These are phyloP conservation scores for Globisporangium nodosum DNA, from an alignment of 352 stramenopile genomes.

Conservation along the genomic window DNA sequence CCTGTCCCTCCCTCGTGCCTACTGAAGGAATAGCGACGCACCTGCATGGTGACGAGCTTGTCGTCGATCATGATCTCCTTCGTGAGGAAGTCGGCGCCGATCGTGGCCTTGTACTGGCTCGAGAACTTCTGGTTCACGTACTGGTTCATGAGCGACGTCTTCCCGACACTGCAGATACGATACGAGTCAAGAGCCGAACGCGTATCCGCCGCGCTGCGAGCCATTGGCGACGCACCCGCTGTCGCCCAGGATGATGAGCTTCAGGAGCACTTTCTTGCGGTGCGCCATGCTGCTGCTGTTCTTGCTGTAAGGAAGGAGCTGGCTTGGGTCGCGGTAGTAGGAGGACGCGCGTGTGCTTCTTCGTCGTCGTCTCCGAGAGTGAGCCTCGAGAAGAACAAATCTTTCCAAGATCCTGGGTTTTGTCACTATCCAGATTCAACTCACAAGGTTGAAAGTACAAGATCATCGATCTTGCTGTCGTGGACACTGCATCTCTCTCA, in stretches of 20 bases:
- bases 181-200: no score
- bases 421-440: not conserved
- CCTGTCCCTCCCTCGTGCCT: no score
- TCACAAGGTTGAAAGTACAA: no score
- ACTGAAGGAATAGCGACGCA: slow-evolving; percentile 7
- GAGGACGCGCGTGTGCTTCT: not conserved
- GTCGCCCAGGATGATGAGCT: slow-evolving; percentile 98
- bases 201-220: not conserved
- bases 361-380: not conserved
- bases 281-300: slow-evolving; percentile 49
- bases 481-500: no score
- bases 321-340: not conserved
- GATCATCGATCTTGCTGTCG: no score
- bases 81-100: slow-evolving; percentile 98
- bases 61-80: slow-evolving; percentile 96
- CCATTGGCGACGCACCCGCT: slow-evolving; percentile 79
- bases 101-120: slow-evolving; percentile 99
- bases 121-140: slow-evolving; percentile 99
- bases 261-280: slow-evolving; percentile 96
- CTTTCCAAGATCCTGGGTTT: not conserved
- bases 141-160: slow-evolving; percentile 99
- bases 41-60: slow-evolving; percentile 94
- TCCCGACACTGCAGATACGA: slow-evolving; percentile 87
- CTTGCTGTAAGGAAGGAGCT: not conserved
- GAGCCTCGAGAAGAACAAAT: not conserved